Evolutionary conservation across 768 basidiomycete species (phyloP).

Genomic region (Tulasnella sp.): DNA sequence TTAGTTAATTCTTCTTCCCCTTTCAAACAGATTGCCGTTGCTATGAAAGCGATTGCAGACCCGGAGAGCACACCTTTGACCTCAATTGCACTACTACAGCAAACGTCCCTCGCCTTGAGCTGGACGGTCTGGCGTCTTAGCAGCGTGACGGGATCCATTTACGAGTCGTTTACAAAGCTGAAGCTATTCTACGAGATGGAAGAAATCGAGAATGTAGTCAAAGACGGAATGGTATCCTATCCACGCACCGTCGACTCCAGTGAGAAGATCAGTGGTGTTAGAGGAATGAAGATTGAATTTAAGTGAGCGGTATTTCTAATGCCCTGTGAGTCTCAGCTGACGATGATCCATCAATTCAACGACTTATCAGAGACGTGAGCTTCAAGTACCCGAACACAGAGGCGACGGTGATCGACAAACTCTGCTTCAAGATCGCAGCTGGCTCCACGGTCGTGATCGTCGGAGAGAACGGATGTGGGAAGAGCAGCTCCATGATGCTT

Average conservation of each 20-base stretch:
- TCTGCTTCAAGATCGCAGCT: conserved; percentile 32
- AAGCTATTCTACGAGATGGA: conserved; percentile 13
- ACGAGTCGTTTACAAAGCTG: conserved; percentile 1
- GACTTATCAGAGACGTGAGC: conserved; percentile 33
- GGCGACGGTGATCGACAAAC: conserved; percentile 23
- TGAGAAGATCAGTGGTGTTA: not conserved
- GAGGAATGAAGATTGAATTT: conserved; percentile 18
- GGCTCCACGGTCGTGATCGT: conserved; percentile 46
- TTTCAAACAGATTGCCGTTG: not conserved
- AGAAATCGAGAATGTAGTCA: conserved; percentile 9
- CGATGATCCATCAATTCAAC: not conserved
- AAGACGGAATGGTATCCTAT: conserved; percentile 11
- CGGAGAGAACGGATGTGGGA: conserved; percentile 41
- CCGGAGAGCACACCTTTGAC: not conserved
- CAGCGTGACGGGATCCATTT: not conserved
- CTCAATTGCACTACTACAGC: not conserved
- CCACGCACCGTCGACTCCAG: not conserved
- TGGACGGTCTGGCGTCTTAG: not conserved
- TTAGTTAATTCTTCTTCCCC: no score
- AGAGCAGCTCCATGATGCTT: conserved; percentile 27
- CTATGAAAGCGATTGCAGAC: not conserved
- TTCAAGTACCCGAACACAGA: conserved; percentile 40
- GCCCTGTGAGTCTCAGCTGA: not conserved
- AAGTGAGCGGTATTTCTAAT: conserved; percentile 6
- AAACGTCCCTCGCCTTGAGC: not conserved